Percentiles rank a stretch among this genome's conserved stretches.
Conservation (phyloP, 495 filamentous ascomycete genomes). For the Oleoguttula mirabilis region DNA sequence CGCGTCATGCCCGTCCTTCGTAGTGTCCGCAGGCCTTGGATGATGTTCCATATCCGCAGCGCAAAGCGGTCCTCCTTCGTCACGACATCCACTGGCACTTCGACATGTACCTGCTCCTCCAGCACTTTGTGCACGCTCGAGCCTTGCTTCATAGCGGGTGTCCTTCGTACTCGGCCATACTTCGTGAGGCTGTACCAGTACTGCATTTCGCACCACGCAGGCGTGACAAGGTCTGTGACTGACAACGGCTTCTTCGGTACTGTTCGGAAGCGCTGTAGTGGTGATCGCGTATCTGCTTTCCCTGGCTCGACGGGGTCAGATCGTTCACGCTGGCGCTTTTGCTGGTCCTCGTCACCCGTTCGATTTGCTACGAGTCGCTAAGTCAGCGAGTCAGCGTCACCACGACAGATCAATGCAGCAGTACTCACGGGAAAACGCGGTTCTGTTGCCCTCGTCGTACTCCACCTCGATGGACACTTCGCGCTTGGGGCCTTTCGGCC, state of each 20-base stretch:
- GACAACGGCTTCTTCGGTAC: conserved; percentile 69
- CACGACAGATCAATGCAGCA: neutral
- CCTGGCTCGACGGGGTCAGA: neutral
- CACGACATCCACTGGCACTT: conserved; percentile 56
- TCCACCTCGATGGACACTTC: conserved; percentile 21
- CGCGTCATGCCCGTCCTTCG: conserved; percentile 69
- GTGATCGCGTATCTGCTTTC: conserved; percentile 38
- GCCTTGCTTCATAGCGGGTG: conserved; percentile 72
- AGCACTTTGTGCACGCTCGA: conserved; percentile 65
- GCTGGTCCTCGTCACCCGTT: neutral
- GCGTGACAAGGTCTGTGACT: conserved; percentile 77
- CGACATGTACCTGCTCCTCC: conserved; percentile 71
- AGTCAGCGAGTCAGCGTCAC: conserved; percentile 25
- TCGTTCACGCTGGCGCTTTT: neutral
- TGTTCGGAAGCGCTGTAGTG: conserved; percentile 65
- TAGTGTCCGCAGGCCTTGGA: conserved; percentile 69
- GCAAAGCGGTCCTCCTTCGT: conserved; percentile 76
- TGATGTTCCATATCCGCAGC: conserved; percentile 80
- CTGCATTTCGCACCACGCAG: conserved; percentile 92
- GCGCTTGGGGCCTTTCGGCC: neutral
- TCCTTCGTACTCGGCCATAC: conserved; percentile 59
- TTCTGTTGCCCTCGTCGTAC: conserved; percentile 22
- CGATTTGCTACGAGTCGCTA: conserved; percentile 26
- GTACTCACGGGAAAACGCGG: conserved; percentile 14
- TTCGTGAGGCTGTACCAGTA: conserved; percentile 75